Evolutionary conservation across 2,329 filamentous ascomycete species (phyloP), one percentile per base, ranked within the genome.

Genomic region (Gliomastix tumulicola): DNA sequence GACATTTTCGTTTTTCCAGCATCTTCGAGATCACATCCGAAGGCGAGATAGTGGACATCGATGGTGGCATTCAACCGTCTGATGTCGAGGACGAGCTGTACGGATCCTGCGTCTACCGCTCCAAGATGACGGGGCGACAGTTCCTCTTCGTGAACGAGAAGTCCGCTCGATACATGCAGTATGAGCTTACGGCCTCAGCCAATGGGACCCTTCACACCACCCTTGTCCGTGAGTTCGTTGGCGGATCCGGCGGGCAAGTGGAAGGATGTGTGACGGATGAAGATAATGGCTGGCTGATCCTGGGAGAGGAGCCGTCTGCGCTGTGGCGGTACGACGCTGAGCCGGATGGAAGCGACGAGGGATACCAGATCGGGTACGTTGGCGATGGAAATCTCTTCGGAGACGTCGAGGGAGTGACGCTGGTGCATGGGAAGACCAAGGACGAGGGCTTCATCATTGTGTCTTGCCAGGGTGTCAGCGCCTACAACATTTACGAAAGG

Each of bases 121-220:
- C 71, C 2, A 56, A 49, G 6, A 64, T 50, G 21, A 65, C 62
- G 0, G 61, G 59, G 18, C 71, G 66, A 44, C 65, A 72, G 27
- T 73, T 72, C 38, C 62, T 75, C 17, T 74, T 74, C 35, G 69
- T 74, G 41, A 75, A 75, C 44, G 64, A 66, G 35, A 75, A 75
- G 43, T 61, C 66, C 0, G 66, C 69, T 2, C 55, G 65, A n/a
- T 74, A 74, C 42, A 62, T 74, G 0, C 71, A 75, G 45, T 74
- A 68, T 40, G 67, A 72, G 39, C 51, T 75, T 2, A 62, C 62
- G 0, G 54, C 64, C 0, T 55, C 56, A 5, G 21, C 52, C 4
- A 53, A 67, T 21, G 62, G 62, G 6, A 59, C 60, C 2, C 58
- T 74, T 2, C 47, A 63, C 21, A 70, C 68, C 0, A 59, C 51